These are phyloP conservation scores for Nakazawaea sp. DNA, from an alignment of 805 yeast species.

Conservation along the genomic window DNA sequence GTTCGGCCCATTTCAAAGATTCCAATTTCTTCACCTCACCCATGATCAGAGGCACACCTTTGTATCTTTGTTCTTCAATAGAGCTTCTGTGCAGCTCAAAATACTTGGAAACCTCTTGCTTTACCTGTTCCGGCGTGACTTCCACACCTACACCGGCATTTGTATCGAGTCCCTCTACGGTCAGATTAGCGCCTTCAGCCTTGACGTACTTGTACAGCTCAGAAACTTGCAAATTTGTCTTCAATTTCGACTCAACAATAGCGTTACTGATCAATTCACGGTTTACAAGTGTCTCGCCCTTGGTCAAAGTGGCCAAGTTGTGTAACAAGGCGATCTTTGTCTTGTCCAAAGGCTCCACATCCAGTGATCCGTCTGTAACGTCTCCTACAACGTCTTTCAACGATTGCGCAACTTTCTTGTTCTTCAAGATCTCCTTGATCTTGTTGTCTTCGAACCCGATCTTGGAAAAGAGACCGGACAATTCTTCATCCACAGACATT, in stretches of 20 bases:
- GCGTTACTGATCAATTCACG: constrained; percentile 51
- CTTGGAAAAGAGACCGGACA: constrained; percentile 27
- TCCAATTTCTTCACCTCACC: constrained; percentile 72
- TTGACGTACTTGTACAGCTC: constrained; percentile 77
- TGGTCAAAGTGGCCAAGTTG: constrained; percentile 66
- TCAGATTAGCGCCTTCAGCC: constrained; percentile 35
- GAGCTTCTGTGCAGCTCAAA: constrained; percentile 52
- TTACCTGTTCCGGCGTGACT: constrained; percentile 60
- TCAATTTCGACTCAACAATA: constrained; percentile 57
- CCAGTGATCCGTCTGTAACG: constrained; percentile 23
- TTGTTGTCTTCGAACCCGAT: constrained; percentile 71
- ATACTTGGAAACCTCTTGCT: constrained; percentile 48
- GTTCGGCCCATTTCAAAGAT: constrained; percentile 86
- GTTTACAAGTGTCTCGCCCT: constrained; percentile 45
- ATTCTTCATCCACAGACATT: constrained; percentile 19
- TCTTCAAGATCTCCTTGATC: constrained; percentile 74
- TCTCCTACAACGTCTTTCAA: constrained; percentile 53
- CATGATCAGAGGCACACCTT: constrained; percentile 67
- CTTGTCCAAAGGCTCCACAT: constrained; percentile 51
- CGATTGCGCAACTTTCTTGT: constrained; percentile 74
- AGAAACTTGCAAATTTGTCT: constrained; percentile 65
- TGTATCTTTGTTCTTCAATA: constrained; percentile 70
- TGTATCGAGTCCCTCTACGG: constrained; percentile 44
- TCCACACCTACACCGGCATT: constrained; percentile 80
- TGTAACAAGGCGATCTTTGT: constrained; percentile 62